phyloP scores from a whole-genome alignment of 2,329 filamentous ascomycete genomes.

The Bimuria novae-zelandiae region DNA sequence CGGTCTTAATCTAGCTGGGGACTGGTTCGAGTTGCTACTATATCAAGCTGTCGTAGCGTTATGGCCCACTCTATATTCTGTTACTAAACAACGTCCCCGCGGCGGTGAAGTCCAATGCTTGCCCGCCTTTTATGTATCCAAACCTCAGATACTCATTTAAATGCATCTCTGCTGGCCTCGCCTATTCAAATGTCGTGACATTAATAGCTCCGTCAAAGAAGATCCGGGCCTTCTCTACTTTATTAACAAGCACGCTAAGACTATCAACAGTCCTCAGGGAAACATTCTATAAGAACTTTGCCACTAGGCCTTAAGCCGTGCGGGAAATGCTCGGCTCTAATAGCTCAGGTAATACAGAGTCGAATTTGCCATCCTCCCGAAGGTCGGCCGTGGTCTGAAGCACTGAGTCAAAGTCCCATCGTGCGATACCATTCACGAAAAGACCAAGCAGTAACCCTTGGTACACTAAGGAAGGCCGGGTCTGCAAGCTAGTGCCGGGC shows the following conservation, averaged over 20 bases:
- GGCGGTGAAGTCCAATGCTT: constrained; percentile 39
- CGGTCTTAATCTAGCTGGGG: no score
- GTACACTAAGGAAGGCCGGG: constrained; percentile 40
- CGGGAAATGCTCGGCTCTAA: constrained; percentile 22
- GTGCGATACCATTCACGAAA: constrained; percentile 43
- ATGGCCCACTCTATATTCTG: constrained; percentile 30
- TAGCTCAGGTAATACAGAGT: constrained; percentile 62
- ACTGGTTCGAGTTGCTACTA: not conserved
- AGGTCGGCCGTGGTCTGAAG: constrained; percentile 79
- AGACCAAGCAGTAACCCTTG: constrained; percentile 44
- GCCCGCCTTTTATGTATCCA: constrained; percentile 34
- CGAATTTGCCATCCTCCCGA: constrained; percentile 57
- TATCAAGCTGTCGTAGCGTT: not conserved
- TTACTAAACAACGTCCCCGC: constrained; percentile 32
- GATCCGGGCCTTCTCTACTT: constrained; percentile 68
- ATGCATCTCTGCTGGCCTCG: constrained; percentile 47
- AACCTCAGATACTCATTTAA: constrained; percentile 44
- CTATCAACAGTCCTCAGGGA: constrained; percentile 64
- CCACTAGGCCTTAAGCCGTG: constrained; percentile 53
- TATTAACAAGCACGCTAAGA: constrained; percentile 79
- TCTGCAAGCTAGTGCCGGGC: constrained; percentile 43
- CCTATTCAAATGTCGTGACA: constrained; percentile 27
- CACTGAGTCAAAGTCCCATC: constrained; percentile 58
- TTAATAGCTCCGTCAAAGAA: constrained; percentile 28
- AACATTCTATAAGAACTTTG: constrained; percentile 62